A percentile compares a stretch with the other conserved stretches of the same genome.
These are phyloP conservation scores for Fonsecaea multimorphosa DNA, from an alignment of 2,329 filamentous ascomycete genomes.

Conservation along the genomic window DNA sequence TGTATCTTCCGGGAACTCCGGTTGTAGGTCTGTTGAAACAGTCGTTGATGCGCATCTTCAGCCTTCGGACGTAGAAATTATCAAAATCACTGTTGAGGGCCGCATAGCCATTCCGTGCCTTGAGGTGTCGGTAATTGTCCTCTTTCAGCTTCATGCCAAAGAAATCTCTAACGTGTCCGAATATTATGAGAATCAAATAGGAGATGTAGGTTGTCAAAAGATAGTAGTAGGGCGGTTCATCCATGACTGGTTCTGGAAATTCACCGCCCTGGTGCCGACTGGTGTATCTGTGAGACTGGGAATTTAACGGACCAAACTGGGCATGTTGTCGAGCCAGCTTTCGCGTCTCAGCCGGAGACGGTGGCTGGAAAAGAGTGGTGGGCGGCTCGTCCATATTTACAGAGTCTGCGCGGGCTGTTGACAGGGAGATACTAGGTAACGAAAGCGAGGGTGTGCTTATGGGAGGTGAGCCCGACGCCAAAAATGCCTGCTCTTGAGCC, in stretches of 20 bases:
- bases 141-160: slow-evolving; percentile 95
- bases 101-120: slow-evolving; percentile 85
- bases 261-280: slow-evolving; percentile 84
- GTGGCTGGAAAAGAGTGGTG: slow-evolving; percentile 85
- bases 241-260: slow-evolving; percentile 83
- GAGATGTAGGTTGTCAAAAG: slow-evolving; percentile 98
- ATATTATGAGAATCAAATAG: slow-evolving; percentile 92
- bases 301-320: slow-evolving; percentile 86
- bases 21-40: slow-evolving; percentile 93
- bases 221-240: slow-evolving; percentile 96
- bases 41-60: slow-evolving; percentile 95
- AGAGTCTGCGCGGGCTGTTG: slow-evolving; percentile 79
- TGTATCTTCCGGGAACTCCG: slow-evolving; percentile 90
- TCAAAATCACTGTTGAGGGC: slow-evolving; percentile 98
- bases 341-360: slow-evolving; percentile 80
- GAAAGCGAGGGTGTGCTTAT: slow-evolving; percentile 76
- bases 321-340: slow-evolving; percentile 79
- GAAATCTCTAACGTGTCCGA: slow-evolving; percentile 94
- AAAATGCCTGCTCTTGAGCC: slow-evolving; percentile 62
- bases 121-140: slow-evolving; percentile 83
- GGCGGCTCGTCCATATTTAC: slow-evolving; percentile 74
- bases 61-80: slow-evolving; percentile 91
- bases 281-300: slow-evolving; percentile 82
- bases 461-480: slow-evolving; percentile 66
- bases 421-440: slow-evolving; percentile 88